A percentile compares a stretch with the other conserved stretches of the same genome.
These are phyloP conservation scores for Colletotrichum brevisporum DNA, from an alignment of 2,329 filamentous ascomycete genomes.

Conservation along the genomic window DNA sequence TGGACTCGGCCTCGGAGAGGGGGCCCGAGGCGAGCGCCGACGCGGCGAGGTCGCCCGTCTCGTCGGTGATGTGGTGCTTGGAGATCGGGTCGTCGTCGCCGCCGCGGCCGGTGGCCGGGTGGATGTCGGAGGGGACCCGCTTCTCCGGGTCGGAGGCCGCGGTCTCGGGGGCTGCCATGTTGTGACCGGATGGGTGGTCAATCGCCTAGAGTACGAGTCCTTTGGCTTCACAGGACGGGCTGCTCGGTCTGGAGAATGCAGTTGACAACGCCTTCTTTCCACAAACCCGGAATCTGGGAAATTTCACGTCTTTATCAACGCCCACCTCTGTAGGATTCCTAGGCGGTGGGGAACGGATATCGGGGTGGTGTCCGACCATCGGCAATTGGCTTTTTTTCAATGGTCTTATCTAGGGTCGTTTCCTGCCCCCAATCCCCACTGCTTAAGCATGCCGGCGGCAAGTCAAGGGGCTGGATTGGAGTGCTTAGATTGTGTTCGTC, in stretches of 20 bases:
- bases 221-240: neutral
- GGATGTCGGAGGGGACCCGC: conserved; percentile 25
- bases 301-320: conserved; percentile 22
- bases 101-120: conserved; percentile 12
- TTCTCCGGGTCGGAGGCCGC: conserved; percentile 31
- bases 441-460: neutral
- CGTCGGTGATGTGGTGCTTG: conserved; percentile 35
- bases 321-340: neutral
- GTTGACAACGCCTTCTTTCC: neutral
- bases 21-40: conserved; percentile 28
- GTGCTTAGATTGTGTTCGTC: neutral
- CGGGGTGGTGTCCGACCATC: conserved; percentile 32
- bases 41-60: conserved; percentile 29
- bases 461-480: neutral
- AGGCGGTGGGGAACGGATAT: conserved; percentile 18
- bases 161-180: conserved; percentile 23
- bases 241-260: neutral
- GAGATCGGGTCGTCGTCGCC: conserved; percentile 24
- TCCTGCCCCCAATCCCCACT: neutral
- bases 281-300: neutral
- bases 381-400: conserved; percentile 18
- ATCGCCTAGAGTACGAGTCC: neutral
- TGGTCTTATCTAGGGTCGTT: conserved; percentile 33
- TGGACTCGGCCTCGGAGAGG: conserved; percentile 22
- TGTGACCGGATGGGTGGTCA: too few relatives aligned